Percentiles rank a stretch among this genome's conserved stretches.
phyloP scores from a whole-genome alignment of 495 filamentous ascomycete genomes.

The Hypoxylon crocopeplum region DNA sequence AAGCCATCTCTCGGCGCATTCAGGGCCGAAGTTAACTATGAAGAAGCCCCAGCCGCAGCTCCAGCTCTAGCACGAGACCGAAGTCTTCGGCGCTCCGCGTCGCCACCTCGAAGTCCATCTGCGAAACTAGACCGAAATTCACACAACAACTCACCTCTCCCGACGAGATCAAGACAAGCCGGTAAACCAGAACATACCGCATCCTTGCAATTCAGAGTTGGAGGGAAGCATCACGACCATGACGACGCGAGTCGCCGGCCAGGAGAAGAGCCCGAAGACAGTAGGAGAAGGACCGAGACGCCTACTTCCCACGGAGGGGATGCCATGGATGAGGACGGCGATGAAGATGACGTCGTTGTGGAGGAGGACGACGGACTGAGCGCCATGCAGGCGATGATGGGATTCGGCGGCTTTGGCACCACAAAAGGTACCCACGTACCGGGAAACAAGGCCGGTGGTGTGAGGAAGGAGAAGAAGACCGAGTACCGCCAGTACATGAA shows the following conservation, averaged over 20 bases:
- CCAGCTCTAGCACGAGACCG: no score
- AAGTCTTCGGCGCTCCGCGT: constrained; percentile 26
- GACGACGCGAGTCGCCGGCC: constrained; percentile 21
- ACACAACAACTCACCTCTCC: constrained; percentile 39
- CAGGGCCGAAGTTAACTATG: constrained; percentile 13
- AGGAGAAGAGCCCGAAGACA: constrained; percentile 23
- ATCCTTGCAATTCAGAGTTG: constrained; percentile 47
- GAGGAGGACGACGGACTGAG: constrained; percentile 70
- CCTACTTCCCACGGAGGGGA: constrained; percentile 41
- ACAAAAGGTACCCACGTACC: constrained; percentile 91
- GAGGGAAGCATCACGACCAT: constrained; percentile 43
- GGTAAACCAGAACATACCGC: constrained; percentile 23
- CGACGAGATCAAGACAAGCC: constrained; percentile 34
- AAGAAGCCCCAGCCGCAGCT: constrained; percentile 9
- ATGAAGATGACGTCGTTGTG: constrained; percentile 52
- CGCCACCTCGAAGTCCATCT: constrained; percentile 25
- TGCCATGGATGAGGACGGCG: constrained; percentile 56
- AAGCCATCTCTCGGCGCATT: no score
- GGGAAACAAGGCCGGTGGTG: constrained; percentile 84
- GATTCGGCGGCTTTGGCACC: constrained; percentile 81
- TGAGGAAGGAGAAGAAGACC: constrained; percentile 93
- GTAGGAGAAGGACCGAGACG: constrained; percentile 32
- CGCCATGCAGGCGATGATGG: constrained; percentile 84
- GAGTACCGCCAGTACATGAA: constrained; percentile 99
- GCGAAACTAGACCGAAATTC: constrained; percentile 22